Evolutionary conservation across 176 grass and related monocot species (phyloP), one percentile per base, ranked within the genome.

Genomic region (Zizania latifolia): DNA sequence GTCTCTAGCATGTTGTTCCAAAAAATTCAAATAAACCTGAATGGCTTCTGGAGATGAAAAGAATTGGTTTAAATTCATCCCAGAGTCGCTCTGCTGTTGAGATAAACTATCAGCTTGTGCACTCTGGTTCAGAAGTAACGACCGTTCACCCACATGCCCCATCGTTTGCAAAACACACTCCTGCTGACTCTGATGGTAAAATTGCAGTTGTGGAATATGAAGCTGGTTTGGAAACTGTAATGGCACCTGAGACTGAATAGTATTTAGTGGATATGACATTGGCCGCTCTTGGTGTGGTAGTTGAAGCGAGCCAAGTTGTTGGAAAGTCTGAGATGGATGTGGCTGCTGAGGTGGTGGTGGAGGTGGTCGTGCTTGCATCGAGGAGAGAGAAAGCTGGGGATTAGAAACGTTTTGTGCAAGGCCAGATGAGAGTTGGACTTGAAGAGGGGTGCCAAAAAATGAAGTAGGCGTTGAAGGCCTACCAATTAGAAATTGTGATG

Each of bases 41-140:
- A 98, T 98, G 51, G 94, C 94, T 87, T 98, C 94, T 60, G 86
- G 89, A 71, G 94, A 94, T 13, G 91, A 91, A 80, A 98, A 98
- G 54, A 89, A 79, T 53, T 90, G 81, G 8, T 92, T 87, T 71
- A 98, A 88, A 71, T 87, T 86, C 14, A 93, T 76, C 28, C 78
- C 90, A 26, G 78, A 54, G 13, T 89, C 84, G 34, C 57, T 77
- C 58, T 84, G 90, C 68, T 93, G 90, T 67, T n/a, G n/a, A n/a
- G n/a, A n/a, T n/a, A n/a, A n/a, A n/a, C n/a, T n/a, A n/a, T n/a
- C n/a, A n/a, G n/a, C n/a, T n/a, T 85, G 87, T 30, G 71, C 14
- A 87, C 66, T 65, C 38, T 87, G 90, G 78, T 58, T 86, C 22
- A 48, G n/a, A n/a, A n/a, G 67, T 31, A 84, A 72, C 12, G 64